Evolutionary conservation across 352 stramenopile species (phyloP).

Genomic region (Phytophthora rubi): DNA sequence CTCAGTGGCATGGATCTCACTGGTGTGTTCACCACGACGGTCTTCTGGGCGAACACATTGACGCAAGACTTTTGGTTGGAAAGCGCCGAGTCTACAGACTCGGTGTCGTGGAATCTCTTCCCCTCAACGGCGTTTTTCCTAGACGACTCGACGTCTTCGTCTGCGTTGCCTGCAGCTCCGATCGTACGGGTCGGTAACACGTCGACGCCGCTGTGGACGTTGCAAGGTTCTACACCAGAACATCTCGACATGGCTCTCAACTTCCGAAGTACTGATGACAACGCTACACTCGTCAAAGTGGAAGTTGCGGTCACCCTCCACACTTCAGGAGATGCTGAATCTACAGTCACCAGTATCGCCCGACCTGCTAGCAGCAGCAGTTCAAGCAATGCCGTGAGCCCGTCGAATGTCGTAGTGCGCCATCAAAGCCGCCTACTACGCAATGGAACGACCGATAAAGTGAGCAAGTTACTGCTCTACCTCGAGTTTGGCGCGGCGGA

Average conservation of each 20-base stretch:
- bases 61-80: constrained; percentile 57
- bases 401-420: constrained; percentile 44
- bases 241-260: constrained; percentile 56
- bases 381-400: constrained; percentile 10
- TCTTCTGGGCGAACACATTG: constrained; percentile 56
- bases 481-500: constrained; percentile 45
- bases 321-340: too few relatives aligned
- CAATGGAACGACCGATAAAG: constrained; percentile 27
- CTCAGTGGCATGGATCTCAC: constrained; percentile 18
- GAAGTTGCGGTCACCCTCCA: constrained; percentile 11
- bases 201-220: constrained; percentile 49
- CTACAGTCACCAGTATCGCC: too few relatives aligned
- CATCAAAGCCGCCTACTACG: constrained; percentile 48
- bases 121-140: constrained; percentile 42
- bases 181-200: constrained; percentile 27
- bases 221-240: constrained; percentile 32
- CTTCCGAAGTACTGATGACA: constrained; percentile 49
- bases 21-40: constrained; percentile 45
- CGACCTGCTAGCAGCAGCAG: constrained; percentile 26
- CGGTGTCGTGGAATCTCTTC: constrained; percentile 52
- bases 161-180: constrained; percentile 24
- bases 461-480: constrained; percentile 49
- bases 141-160: constrained; percentile 14
- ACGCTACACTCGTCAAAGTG: constrained; percentile 51
- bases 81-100: constrained; percentile 52